phyloP scores from a whole-genome alignment of 1,284 basidiomycete genomes.

The Sanghuangporus baumii region DNA sequence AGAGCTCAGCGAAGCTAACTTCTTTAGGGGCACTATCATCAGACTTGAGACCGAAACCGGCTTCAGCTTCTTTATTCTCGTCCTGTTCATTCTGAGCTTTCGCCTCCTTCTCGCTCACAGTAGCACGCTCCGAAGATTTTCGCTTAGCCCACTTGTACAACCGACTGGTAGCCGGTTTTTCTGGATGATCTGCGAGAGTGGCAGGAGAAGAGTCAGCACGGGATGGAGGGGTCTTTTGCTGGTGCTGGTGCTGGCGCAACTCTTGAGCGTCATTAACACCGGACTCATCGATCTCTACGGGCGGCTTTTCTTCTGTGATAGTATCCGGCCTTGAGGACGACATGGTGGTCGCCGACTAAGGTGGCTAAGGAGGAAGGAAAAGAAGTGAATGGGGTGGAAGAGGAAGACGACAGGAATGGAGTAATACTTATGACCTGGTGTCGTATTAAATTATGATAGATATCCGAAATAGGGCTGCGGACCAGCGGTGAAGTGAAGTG shows the following conservation, averaged over 20 bases:
- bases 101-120: constrained; percentile 9
- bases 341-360: background rate
- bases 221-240: no score
- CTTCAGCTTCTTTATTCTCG: no score
- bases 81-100: no score
- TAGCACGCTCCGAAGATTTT: constrained; percentile 5
- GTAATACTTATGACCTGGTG: background rate
- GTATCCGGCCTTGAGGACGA: constrained; percentile 7
- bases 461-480: background rate
- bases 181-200: background rate
- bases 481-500: no score
- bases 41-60: background rate
- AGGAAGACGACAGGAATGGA: background rate
- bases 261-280: no score
- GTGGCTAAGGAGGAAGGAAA: background rate
- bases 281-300: background rate
- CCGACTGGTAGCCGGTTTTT: background rate
- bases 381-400: background rate
- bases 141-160: constrained; percentile 5
- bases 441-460: background rate
- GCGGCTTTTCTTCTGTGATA: background rate
- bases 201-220: background rate
- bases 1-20: constrained; percentile 3
- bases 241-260: no score
- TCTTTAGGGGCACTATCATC: background rate